Evolutionary conservation across 2,329 filamentous ascomycete species (phyloP), one percentile per base, ranked within the genome.

Genomic region (Fragosphaeria purpurea): DNA sequence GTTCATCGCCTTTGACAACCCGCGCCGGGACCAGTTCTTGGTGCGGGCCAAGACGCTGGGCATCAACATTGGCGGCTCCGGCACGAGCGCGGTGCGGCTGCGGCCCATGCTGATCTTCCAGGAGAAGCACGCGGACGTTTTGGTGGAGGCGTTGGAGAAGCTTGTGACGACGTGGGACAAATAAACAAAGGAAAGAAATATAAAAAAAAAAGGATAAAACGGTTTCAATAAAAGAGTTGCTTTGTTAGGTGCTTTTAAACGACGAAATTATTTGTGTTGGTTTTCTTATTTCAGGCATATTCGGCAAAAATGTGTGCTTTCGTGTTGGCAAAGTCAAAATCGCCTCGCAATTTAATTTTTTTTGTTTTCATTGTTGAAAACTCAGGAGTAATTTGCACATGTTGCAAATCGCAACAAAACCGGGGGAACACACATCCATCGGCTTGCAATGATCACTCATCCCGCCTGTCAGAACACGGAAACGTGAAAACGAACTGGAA

Each of bases 91-190:
- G 33, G 85, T 96, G 10, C 74, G 89, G 47, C 71, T 96, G 64
- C 74, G 89, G 60, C 90, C 89, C 42, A 95, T 95, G 90, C 71
- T 96, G 60, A 83, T 90, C 62, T 93, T 96, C 75, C 86, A 95
- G 79, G 80, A 88, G 76, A 80, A 85, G 65, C 91, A 97, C 68
- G 90, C 85, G 30, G 87, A 95, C 69, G 82, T 95, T 53, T 71
- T 96, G 60, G 67, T 95, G 46, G 88, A 87, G 60, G 77, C 76
- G 31, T 63, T 94, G 58, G 88, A 94, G 74, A 88, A 85, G 74
- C 73, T 89, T 57, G 76, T 82, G 35, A 7, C 35, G 35, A 37
- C 35, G 7, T 37, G 35, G 35, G 35, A 11, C 35, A 7, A 37
- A 11, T 37, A 37, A 37, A 4, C 22, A 22, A 22, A 22, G 22